Evolutionary conservation across 164 flowering plant genomes (phyloP).

Genomic region (Macadamia tetraphylla): DNA sequence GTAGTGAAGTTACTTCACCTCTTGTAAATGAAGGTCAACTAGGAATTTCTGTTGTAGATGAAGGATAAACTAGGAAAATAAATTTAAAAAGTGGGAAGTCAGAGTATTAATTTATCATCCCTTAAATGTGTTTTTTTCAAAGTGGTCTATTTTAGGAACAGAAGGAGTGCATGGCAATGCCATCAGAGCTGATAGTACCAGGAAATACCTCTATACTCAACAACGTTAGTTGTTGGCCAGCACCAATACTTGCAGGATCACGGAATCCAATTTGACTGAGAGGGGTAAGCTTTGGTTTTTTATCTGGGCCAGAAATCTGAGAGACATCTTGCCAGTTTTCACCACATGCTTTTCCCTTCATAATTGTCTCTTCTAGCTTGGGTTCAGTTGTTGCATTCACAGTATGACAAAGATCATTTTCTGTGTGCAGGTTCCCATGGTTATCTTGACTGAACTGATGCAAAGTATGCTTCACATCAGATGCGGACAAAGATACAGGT

Average conservation of each 20-base stretch:
- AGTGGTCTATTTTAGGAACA: not conserved
- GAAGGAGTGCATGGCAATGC: too few relatives aligned
- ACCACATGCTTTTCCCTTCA: slow-evolving; percentile 12
- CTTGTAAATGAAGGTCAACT: too few relatives aligned
- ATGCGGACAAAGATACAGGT: slow-evolving; percentile 15
- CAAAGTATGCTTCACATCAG: slow-evolving; percentile 12
- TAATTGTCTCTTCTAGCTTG: slow-evolving; percentile 13
- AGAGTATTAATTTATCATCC: too few relatives aligned
- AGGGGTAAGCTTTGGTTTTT: slow-evolving; percentile 63
- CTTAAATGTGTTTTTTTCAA: not conserved
- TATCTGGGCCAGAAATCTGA: slow-evolving; percentile 84
- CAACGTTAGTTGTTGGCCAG: slow-evolving; percentile 81
- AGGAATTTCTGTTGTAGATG: too few relatives aligned
- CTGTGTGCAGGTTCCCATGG: slow-evolving; percentile 7
- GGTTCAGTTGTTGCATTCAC: slow-evolving; percentile 3
- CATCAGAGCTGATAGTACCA: not conserved
- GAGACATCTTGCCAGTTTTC: slow-evolving; percentile 51
- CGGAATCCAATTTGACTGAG: slow-evolving; percentile 92
- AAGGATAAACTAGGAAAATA: too few relatives aligned
- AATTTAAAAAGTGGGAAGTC: too few relatives aligned
- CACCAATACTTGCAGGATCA: slow-evolving; percentile 90
- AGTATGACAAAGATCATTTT: slow-evolving; percentile 8
- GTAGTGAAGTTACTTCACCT: too few relatives aligned
- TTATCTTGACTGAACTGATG: slow-evolving; percentile 20
- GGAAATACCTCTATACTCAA: slow-evolving; percentile 75